Conservation (phyloP, 192 early-diverging fungal species). For the Linnemannia elongata region DNA sequence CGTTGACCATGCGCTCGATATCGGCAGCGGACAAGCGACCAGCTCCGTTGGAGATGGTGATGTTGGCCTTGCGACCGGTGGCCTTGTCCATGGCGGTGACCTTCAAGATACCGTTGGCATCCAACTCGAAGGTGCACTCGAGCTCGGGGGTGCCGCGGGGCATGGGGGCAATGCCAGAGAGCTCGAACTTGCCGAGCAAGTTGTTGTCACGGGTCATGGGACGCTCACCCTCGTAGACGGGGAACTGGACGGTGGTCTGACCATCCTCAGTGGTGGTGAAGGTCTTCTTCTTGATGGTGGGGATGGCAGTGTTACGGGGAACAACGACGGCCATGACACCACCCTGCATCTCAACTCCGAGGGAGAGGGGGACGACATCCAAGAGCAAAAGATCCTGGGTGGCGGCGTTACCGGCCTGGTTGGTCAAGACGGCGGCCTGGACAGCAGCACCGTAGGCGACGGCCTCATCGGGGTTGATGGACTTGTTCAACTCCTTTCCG, state of each 20-base stretch:
- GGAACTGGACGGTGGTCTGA: constrained; percentile 89
- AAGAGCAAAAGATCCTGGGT: constrained; percentile 83
- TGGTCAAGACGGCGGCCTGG: constrained; percentile 87
- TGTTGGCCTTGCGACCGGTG: constrained; percentile 90
- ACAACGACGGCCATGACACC: constrained; percentile 88
- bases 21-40: constrained; percentile 91
- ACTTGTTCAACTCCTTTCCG: constrained; percentile 87
- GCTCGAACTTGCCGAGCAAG: constrained; percentile 87
- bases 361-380: constrained; percentile 87
- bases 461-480: constrained; percentile 98
- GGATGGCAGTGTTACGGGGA: constrained; percentile 88
- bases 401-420: constrained; percentile 70
- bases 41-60: constrained; percentile 96
- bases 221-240: constrained; percentile 90
- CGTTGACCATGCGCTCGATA: constrained; percentile 93
- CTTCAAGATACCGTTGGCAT: constrained; percentile 92
- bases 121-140: constrained; percentile 86
- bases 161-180: constrained; percentile 83
- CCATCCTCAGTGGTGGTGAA: constrained; percentile 88
- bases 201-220: constrained; percentile 94
- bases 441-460: constrained; percentile 96
- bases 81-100: constrained; percentile 94
- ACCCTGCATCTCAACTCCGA: constrained; percentile 89
- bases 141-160: constrained; percentile 87
- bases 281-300: constrained; percentile 83